Evolutionary conservation across 768 basidiomycete genomes (phyloP).

Genomic region (Leccinum disarticulatum): DNA sequence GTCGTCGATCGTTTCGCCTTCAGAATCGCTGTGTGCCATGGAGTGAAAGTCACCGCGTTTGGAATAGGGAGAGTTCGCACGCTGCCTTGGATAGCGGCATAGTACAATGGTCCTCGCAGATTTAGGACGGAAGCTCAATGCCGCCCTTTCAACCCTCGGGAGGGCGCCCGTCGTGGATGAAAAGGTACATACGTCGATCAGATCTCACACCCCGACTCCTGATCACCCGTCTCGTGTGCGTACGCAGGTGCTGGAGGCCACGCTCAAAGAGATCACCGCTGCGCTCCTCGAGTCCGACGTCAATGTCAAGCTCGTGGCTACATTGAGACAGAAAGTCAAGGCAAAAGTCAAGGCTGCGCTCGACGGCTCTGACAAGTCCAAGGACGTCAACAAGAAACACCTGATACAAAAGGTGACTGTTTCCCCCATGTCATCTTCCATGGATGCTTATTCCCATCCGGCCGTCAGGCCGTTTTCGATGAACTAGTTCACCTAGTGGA

Average conservation of each 20-base stretch:
- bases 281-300: slow-evolving; percentile 96
- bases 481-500: slow-evolving; percentile 95
- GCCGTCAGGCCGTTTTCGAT: slow-evolving; percentile 84
- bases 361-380: slow-evolving; percentile 71
- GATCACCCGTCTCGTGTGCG: slow-evolving; percentile 7
- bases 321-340: slow-evolving; percentile 86
- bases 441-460: slow-evolving; percentile 12
- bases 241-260: slow-evolving; percentile 83
- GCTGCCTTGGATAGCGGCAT: slow-evolving; percentile 17
- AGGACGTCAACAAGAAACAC: slow-evolving; percentile 80
- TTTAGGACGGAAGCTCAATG: slow-evolving; percentile 90
- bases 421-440: not conserved
- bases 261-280: slow-evolving; percentile 92
- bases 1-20: slow-evolving; percentile 62
- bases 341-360: slow-evolving; percentile 81
- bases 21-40: slow-evolving; percentile 61
- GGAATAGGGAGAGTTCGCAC: slow-evolving; percentile 29
- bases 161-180: slow-evolving; percentile 88
- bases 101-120: slow-evolving; percentile 88
- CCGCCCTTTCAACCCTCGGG: slow-evolving; percentile 87
- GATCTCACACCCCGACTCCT: not conserved
- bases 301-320: slow-evolving; percentile 93
- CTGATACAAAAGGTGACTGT: slow-evolving; percentile 81
- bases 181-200: slow-evolving; percentile 52
- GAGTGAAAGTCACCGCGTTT: not conserved